Conservation (phyloP, 352 stramenopile species). For the Pythium plurisporium region DNA sequence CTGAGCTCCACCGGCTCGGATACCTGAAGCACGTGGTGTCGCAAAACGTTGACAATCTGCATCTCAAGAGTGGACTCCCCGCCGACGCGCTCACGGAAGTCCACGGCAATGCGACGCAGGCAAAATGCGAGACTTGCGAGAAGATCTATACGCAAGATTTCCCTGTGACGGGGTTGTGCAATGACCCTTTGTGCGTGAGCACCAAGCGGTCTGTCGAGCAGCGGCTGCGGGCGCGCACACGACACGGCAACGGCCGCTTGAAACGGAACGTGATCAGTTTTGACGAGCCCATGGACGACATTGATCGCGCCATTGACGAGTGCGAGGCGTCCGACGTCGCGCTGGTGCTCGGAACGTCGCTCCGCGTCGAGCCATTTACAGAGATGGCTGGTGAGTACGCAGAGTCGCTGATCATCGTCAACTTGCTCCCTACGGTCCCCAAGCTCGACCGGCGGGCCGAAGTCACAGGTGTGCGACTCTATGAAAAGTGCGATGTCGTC, state of each 20-base stretch:
- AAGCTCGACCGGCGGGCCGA: slow-evolving; percentile 72
- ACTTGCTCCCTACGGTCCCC: slow-evolving; percentile 60
- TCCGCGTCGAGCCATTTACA: slow-evolving; percentile 73
- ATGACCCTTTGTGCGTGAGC: slow-evolving; percentile 54
- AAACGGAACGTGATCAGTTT: slow-evolving; percentile 79
- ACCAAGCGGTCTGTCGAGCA: slow-evolving; percentile 60
- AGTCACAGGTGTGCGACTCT: slow-evolving; percentile 59
- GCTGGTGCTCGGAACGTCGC: slow-evolving; percentile 71
- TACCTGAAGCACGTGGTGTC: slow-evolving; percentile 76
- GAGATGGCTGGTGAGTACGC: slow-evolving; percentile 79
- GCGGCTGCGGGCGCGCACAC: slow-evolving; percentile 56
- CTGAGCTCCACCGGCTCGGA: slow-evolving; percentile 66
- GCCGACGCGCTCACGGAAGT: slow-evolving; percentile 59
- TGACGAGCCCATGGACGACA: slow-evolving; percentile 74
- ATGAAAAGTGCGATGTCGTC: slow-evolving; percentile 69
- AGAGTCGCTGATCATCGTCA: slow-evolving; percentile 69
- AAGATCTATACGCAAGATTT: slow-evolving; percentile 77
- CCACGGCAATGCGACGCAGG: slow-evolving; percentile 78
- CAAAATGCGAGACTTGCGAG: slow-evolving; percentile 82
- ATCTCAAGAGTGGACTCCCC: slow-evolving; percentile 74
- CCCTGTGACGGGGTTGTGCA: slow-evolving; percentile 62
- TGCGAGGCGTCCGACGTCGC: slow-evolving; percentile 72
- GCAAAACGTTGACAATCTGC: slow-evolving; percentile 83
- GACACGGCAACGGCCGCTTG: slow-evolving; percentile 69
- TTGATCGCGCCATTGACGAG: slow-evolving; percentile 75